A percentile compares a stretch with the other conserved stretches of the same genome.
Evolutionary conservation across 2,329 filamentous ascomycete species (phyloP).

Genomic region (Stemphylium lycopersici): DNA sequence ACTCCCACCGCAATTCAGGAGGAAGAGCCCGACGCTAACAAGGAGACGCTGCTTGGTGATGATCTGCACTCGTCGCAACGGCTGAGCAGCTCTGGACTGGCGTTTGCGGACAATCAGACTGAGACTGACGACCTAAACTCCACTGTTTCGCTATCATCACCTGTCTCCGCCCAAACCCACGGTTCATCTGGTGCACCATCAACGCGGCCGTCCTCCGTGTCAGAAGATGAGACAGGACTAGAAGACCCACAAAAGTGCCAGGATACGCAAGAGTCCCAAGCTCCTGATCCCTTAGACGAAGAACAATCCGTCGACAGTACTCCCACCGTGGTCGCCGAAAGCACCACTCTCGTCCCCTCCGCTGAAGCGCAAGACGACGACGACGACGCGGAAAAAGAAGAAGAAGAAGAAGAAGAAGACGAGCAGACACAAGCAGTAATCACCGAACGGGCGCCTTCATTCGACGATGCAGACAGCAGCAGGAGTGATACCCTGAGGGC

Average conservation of each 20-base stretch:
- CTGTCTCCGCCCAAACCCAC: slow-evolving; percentile 48
- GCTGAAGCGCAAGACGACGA: slow-evolving; percentile 28
- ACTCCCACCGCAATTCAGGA: slow-evolving; percentile 3
- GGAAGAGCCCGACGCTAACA: slow-evolving; percentile 13
- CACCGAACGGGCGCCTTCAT: slow-evolving; percentile 13
- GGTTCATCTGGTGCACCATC: slow-evolving; percentile 46
- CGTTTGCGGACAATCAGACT: slow-evolving; percentile 52
- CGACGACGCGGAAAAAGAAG: too few species aligned
- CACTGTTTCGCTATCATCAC: slow-evolving; percentile 45
- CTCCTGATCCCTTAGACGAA: slow-evolving; percentile 31
- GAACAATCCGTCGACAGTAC: slow-evolving; percentile 43
- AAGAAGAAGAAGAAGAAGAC: too few species aligned
- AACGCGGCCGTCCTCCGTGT: slow-evolving; percentile 49
- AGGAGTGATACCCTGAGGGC: slow-evolving; percentile 26
- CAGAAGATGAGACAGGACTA: slow-evolving; percentile 41
- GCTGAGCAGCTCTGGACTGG: slow-evolving; percentile 60
- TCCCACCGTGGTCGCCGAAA: slow-evolving; percentile 45
- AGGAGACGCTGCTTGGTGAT: slow-evolving; percentile 23
- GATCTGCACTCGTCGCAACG: slow-evolving; percentile 16
- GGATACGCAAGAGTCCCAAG: slow-evolving; percentile 18
- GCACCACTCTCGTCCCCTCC: slow-evolving; percentile 31
- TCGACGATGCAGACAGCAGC: slow-evolving; percentile 16
- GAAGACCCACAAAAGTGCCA: slow-evolving; percentile 27
- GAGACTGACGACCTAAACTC: slow-evolving; percentile 46
- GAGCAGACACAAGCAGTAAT: slow-evolving; percentile 11